Percentiles rank a stretch among this genome's conserved stretches.
Evolutionary conservation across 352 stramenopile species (phyloP).

Genomic region (Pythium guiyangense): DNA sequence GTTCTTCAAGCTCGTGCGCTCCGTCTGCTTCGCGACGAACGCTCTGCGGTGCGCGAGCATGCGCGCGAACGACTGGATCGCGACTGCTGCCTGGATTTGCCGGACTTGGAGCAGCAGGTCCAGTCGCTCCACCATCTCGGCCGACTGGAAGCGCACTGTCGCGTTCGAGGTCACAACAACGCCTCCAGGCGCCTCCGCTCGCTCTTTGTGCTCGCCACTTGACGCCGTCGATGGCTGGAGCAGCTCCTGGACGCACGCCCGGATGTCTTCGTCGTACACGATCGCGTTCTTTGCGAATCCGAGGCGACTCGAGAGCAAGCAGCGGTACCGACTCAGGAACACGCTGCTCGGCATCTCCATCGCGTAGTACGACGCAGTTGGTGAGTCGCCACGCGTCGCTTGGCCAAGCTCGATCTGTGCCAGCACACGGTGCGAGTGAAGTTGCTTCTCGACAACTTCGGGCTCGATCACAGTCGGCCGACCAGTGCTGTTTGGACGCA

Average conservation of each 20-base stretch:
- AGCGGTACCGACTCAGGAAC: conserved; percentile 25
- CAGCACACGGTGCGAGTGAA: conserved; percentile 27
- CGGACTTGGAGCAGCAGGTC: conserved; percentile 30
- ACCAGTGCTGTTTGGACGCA: conserved; percentile 33
- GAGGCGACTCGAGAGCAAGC: conserved; percentile 12
- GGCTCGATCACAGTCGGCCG: conserved; percentile 22
- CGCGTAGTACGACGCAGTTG: conserved; percentile 17
- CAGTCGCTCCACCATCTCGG: conserved; percentile 31
- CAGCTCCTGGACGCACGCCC: conserved; percentile 15
- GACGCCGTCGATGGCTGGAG: conserved; percentile 1
- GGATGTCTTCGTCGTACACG: conserved; percentile 13
- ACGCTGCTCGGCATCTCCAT: conserved; percentile 19
- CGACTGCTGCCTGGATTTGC: conserved; percentile 24
- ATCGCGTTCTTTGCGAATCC: not conserved
- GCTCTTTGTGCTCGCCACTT: not conserved
- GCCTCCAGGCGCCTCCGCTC: not conserved
- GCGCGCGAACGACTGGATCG: conserved; percentile 34
- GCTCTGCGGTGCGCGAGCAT: conserved; percentile 25
- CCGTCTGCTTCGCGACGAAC: conserved; percentile 27
- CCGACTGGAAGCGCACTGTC: conserved; percentile 21
- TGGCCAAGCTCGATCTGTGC: conserved; percentile 27
- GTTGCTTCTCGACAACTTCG: conserved; percentile 26
- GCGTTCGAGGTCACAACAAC: conserved; percentile 15
- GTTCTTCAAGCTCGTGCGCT: conserved; percentile 24
- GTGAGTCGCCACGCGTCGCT: not conserved